Percentiles rank a stretch among this genome's conserved stretches.
Conservation (phyloP, 176 grass and related monocot species). For the Eleusine coracana region DNA sequence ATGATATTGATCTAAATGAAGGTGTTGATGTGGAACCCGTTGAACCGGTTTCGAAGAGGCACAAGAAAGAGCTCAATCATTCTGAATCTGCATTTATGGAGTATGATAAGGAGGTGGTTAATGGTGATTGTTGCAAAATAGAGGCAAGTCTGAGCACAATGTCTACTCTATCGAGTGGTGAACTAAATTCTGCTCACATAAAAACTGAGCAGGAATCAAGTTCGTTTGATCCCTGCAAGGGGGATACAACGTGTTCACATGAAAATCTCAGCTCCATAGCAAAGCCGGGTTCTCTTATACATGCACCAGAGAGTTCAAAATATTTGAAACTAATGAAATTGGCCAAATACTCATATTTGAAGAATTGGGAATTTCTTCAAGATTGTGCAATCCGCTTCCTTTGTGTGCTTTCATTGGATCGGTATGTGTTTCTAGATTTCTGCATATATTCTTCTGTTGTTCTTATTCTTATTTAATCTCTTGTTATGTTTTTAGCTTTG, state of each 20-base stretch:
- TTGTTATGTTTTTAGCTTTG: conserved; percentile 70
- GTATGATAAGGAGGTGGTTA: conserved; percentile 50
- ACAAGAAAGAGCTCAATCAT: conserved; percentile 48
- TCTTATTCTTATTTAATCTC: conserved; percentile 27
- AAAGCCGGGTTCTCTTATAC: conserved; percentile 41
- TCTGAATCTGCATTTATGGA: conserved; percentile 27
- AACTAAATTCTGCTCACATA: conserved; percentile 49
- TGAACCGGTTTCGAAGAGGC: conserved; percentile 74
- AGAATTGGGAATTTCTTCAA: conserved; percentile 98
- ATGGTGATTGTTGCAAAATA: conserved; percentile 41
- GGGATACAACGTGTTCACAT: conserved; percentile 40
- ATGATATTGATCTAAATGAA: conserved; percentile 84
- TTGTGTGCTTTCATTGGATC: conserved; percentile 96
- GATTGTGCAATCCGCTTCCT: conserved; percentile 97
- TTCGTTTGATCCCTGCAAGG: conserved; percentile 36
- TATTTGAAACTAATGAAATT: conserved; percentile 74
- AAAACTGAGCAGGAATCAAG: conserved; percentile 61
- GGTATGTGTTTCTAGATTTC: conserved; percentile 60
- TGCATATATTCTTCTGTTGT: background rate
- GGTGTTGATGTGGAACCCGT: conserved; percentile 50
- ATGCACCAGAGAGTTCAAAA: conserved; percentile 69
- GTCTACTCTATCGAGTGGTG: conserved; percentile 34
- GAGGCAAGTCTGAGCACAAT: conserved; percentile 45
- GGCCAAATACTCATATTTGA: conserved; percentile 69
- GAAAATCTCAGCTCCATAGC: conserved; percentile 34